Evolutionary conservation across 2,329 filamentous ascomycete species (phyloP), one percentile per base, ranked within the genome.

Genomic region (Xylaria polymorpha): DNA sequence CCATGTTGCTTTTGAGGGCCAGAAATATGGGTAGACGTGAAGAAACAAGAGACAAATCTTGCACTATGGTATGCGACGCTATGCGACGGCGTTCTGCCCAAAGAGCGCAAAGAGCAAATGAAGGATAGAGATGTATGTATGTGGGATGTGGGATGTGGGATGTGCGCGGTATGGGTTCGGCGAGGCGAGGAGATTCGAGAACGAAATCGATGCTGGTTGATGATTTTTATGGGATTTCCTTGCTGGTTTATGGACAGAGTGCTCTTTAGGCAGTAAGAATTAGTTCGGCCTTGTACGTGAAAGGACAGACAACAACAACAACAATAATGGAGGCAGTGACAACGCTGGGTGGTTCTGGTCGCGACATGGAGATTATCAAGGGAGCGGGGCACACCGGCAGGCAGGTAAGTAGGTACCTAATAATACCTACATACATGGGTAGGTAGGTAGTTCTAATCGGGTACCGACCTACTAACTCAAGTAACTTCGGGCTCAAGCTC

Each of bases 1-100:
- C 83, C 88, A 90, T 90, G 74, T 57, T 76, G 64, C n/a, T 46
- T 43, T 62, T 48, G 20, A 37, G 37, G 51, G 37, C 35, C n/a
- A 46, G 35, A 25, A 46, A 55, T 20, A 44, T 48, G 69, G 55
- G 67, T 41, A 53, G 43, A 25, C 37, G 39, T 39, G 46, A 53
- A n/a, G 55, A 67, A 39, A 69, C 29, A 65, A 72, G 29, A 18
- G 3, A 6, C 10, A 53, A n/a, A 3, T 44, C 3, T 29, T 56
- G 41, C 56, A 37, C 35, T 25, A 58, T 61, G 68, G 66, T 70
- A 72, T 71, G 74, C 74, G 74, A 77, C 72, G 57, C 56, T 46
- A 37, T 56, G 65, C 50, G 69, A 69, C 22, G 25, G 48, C n/a
- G 43, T 53, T 48, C 55, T 46, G 37, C 61, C 41, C 39, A 43